These are phyloP conservation scores for Pythium guiyangense DNA, from an alignment of 352 stramenopile species.

Conservation along the genomic window DNA sequence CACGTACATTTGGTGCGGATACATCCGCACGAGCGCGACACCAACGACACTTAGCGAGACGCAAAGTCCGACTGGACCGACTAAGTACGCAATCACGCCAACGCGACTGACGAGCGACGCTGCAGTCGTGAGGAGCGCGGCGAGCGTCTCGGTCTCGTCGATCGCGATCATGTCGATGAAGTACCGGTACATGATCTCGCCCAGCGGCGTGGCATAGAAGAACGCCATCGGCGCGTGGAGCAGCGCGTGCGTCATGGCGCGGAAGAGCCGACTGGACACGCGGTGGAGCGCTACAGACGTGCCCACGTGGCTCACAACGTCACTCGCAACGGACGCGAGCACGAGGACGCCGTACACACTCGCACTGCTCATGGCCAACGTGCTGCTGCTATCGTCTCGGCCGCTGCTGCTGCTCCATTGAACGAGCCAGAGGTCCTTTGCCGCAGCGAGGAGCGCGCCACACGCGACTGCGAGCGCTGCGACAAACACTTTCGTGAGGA, in stretches of 20 bases:
- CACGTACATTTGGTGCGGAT: not conserved
- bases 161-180: slow-evolving; percentile 28
- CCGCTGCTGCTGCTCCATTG: slow-evolving; percentile 24
- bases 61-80: slow-evolving; percentile 15
- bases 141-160: slow-evolving; percentile 22
- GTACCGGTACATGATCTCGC: slow-evolving; percentile 35
- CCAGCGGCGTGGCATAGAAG: slow-evolving; percentile 37
- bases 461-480: slow-evolving; percentile 23
- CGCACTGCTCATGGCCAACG: not conserved
- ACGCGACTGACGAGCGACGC: slow-evolving; percentile 19
- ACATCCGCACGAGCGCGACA: slow-evolving; percentile 13
- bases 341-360: slow-evolving; percentile 28
- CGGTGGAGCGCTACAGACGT: slow-evolving; percentile 15
- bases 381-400: not conserved
- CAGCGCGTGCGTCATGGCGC: slow-evolving; percentile 29
- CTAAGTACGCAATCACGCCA: slow-evolving; percentile 33
- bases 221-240: slow-evolving; percentile 33
- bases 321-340: slow-evolving; percentile 23
- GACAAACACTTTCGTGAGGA: slow-evolving; percentile 15
- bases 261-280: slow-evolving; percentile 26
- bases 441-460: slow-evolving; percentile 17
- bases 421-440: slow-evolving; percentile 36
- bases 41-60: slow-evolving; percentile 1
- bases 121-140: slow-evolving; percentile 6
- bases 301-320: slow-evolving; percentile 13